Evolutionary conservation across 2,329 filamentous ascomycete species (phyloP), one percentile per base, ranked within the genome.

Genomic region (Furcasterigmium sp.): DNA sequence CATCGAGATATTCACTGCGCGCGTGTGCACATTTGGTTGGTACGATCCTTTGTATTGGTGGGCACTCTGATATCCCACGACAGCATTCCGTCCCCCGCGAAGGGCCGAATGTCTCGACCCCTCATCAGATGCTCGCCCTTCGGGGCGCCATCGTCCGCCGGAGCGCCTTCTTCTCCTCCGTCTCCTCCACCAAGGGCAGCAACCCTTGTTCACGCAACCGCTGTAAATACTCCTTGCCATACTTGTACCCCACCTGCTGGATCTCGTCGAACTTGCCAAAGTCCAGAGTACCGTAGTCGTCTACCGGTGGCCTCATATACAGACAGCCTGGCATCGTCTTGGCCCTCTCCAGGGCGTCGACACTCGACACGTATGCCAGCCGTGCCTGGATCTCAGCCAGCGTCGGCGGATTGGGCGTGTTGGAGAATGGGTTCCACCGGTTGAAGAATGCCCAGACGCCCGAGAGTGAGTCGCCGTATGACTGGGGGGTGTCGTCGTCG

Each of bases 221-320:
- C 42, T 80, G 80, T 51, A 98, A 64, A 60, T 85, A 96, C 42
- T 88, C 80, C 61, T 85, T 84, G 5, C 90, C 93, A 58, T 84
- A 98, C 43, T 78, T 75, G 64, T 95, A 95, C 2, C 93, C 94
- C 10, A 96, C 76, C 53, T 85, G 76, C 57, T 94, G 95, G 42
- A 98, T 91, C 72, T 98, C 94, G 56, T 97, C 91, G 63, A 98
- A 98, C 63, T 95, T 96, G 48, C 83, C 87, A 70, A 98, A 98
- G 46, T 98, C 93, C 23, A 98, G 70, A 2, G 93, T 98, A 5
- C 91, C 93, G 55, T 95, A 98, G 2, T 80, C 76, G 58, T 97
- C 93, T 49, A 98, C 86, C 0, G 93, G 93, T 5, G 94, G 94
- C 1, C 93, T 80, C 88, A 98, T 95, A 63, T 98, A 98, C 41